Conservation (phyloP, 2,329 filamentous ascomycete genomes). For the Raffaelea arxii region DNA sequence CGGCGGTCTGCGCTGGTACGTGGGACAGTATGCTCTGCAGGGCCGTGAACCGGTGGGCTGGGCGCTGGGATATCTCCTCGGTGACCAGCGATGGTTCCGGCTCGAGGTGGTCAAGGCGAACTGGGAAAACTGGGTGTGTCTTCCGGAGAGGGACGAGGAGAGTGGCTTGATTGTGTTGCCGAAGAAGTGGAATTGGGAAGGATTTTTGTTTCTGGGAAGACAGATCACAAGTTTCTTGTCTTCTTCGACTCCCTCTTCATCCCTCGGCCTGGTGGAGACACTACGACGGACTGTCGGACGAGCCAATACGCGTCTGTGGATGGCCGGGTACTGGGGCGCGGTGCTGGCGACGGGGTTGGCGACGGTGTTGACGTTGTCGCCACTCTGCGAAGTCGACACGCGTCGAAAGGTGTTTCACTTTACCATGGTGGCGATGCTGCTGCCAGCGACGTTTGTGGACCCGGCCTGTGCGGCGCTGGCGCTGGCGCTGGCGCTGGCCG, state of each 20-base stretch:
- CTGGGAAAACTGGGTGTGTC: conserved; percentile 64
- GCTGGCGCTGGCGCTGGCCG: conserved; percentile 65
- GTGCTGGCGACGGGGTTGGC: conserved; percentile 64
- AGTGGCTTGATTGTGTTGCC: conserved; percentile 27
- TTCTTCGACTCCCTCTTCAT: too few relatives aligned
- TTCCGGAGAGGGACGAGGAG: conserved; percentile 38
- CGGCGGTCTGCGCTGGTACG: conserved; percentile 59
- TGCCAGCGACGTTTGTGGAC: conserved; percentile 79
- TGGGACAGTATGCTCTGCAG: conserved; percentile 56
- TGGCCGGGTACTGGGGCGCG: conserved; percentile 63
- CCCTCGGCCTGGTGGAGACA: conserved; percentile 52
- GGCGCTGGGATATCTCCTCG: conserved; percentile 83
- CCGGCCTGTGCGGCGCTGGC: conserved; percentile 75
- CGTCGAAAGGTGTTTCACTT: conserved; percentile 96
- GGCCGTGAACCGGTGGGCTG: conserved; percentile 80
- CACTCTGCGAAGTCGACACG: conserved; percentile 84
- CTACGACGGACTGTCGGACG: conserved; percentile 59
- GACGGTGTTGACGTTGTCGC: conserved; percentile 64
- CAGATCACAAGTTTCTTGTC: too few relatives aligned
- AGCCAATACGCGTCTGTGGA: conserved; percentile 70
- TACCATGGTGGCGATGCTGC: conserved; percentile 94
- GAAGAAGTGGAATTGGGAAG: too few relatives aligned
- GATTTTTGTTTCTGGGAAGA: too few relatives aligned
- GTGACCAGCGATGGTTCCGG: conserved; percentile 63
- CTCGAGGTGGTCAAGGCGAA: conserved; percentile 60